Conservation (phyloP, 2,329 filamentous ascomycete species). For the Ophiostoma populinum region DNA sequence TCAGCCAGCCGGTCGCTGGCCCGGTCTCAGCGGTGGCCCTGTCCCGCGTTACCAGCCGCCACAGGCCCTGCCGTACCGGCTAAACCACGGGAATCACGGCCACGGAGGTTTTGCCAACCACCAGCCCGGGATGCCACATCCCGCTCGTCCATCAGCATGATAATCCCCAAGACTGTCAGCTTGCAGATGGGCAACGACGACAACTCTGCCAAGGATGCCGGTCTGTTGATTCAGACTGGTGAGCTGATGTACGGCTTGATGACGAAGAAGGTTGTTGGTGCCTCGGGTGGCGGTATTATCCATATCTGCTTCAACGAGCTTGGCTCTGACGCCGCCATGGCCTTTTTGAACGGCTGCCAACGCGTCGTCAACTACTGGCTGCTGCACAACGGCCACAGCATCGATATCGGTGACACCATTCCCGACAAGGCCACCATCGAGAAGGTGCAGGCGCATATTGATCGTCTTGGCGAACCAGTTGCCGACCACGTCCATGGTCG, state of each 20-base stretch:
- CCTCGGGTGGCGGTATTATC: conserved; percentile 75
- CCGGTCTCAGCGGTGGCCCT: no score
- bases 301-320: conserved; percentile 95
- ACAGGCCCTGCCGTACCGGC: no score
- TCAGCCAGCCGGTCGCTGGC: no score
- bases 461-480: conserved; percentile 60
- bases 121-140: no score
- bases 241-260: conserved; percentile 81
- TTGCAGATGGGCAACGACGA: conserved; percentile 48
- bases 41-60: no score
- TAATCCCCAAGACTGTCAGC: conserved; percentile 76
- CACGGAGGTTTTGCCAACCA: no score
- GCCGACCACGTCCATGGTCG: conserved; percentile 47
- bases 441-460: conserved; percentile 68
- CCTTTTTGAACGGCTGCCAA: conserved; percentile 91
- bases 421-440: conserved; percentile 73
- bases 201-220: conserved; percentile 54
- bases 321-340: conserved; percentile 69
- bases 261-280: conserved; percentile 88
- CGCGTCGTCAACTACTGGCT: conserved; percentile 96
- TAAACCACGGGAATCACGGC: no score
- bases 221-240: conserved; percentile 68
- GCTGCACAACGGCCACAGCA: conserved; percentile 88
- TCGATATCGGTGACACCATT: conserved; percentile 96
- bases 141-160: no score